Evolutionary conservation across 805 yeast species (phyloP).

Genomic region (Candida khao-thaluensis): DNA sequence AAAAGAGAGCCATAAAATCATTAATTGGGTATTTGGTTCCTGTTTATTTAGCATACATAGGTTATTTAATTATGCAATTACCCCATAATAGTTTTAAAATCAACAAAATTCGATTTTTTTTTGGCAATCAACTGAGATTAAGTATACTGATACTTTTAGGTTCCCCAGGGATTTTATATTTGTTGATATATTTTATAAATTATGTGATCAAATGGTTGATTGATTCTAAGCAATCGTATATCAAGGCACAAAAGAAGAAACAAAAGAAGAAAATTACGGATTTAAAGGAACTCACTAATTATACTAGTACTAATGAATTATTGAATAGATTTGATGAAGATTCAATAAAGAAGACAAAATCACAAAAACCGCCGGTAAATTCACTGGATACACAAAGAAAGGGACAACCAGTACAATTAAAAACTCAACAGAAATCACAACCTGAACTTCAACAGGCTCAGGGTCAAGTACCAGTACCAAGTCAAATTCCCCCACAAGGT

Average conservation of each 20-base stretch:
- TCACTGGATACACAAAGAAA: background rate
- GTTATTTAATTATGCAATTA: slow-evolving; percentile 17
- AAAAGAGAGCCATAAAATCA: slow-evolving; percentile 13
- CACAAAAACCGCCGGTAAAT: background rate
- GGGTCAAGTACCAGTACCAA: slow-evolving; percentile 3
- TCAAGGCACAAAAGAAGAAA: slow-evolving; percentile 35
- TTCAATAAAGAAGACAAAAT: background rate
- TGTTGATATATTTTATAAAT: slow-evolving; percentile 18
- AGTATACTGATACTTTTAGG: slow-evolving; percentile 19
- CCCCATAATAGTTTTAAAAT: slow-evolving; percentile 15
- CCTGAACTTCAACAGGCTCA: background rate
- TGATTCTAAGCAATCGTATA: slow-evolving; percentile 16
- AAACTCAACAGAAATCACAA: background rate
- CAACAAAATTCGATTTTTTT: slow-evolving; percentile 23
- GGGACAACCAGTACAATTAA: background rate
- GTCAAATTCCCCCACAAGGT: slow-evolving; percentile 1
- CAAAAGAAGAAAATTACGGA: slow-evolving; percentile 62
- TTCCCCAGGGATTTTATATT: slow-evolving; percentile 24
- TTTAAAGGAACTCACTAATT: slow-evolving; percentile 70
- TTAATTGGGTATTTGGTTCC: slow-evolving; percentile 19
- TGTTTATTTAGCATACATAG: slow-evolving; percentile 24
- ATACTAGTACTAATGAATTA: slow-evolving; percentile 71
- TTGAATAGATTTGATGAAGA: slow-evolving; percentile 51
- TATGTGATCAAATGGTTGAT: slow-evolving; percentile 22
- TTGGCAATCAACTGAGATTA: slow-evolving; percentile 23